Percentiles rank a stretch among this genome's conserved stretches.
phyloP scores from a whole-genome alignment of 352 stramenopile genomes.

The Phytophthora pseudosyringae region DNA sequence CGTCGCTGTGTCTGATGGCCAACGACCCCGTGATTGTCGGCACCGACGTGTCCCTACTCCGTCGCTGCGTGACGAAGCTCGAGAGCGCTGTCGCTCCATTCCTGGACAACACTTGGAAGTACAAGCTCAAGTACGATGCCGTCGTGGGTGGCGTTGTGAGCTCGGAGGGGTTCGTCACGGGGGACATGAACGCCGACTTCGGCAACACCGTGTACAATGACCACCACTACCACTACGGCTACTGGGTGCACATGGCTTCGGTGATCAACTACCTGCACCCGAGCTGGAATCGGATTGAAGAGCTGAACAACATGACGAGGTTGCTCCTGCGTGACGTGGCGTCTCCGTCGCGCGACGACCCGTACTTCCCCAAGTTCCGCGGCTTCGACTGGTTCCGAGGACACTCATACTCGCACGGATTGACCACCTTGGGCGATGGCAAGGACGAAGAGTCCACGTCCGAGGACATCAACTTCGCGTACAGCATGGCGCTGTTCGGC shows the following conservation, averaged over 20 bases:
- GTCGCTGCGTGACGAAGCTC: constrained; percentile 69
- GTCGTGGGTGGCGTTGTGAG: constrained; percentile 70
- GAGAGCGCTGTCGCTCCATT: constrained; percentile 60
- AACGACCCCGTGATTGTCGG: constrained; percentile 71
- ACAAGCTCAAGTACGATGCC: constrained; percentile 67
- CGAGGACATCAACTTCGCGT: constrained; percentile 74
- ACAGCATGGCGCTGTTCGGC: constrained; percentile 60
- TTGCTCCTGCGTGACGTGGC: constrained; percentile 65
- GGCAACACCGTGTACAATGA: constrained; percentile 83
- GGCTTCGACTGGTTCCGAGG: constrained; percentile 75
- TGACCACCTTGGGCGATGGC: constrained; percentile 60
- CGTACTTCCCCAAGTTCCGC: constrained; percentile 73
- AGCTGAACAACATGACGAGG: constrained; percentile 58
- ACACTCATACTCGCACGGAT: constrained; percentile 76
- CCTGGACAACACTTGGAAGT: constrained; percentile 69
- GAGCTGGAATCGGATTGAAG: constrained; percentile 53
- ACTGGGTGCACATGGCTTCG: constrained; percentile 71
- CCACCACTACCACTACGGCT: constrained; percentile 82
- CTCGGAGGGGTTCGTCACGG: constrained; percentile 58
- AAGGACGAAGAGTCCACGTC: constrained; percentile 76
- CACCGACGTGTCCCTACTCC: constrained; percentile 58
- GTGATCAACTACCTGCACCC: constrained; percentile 78
- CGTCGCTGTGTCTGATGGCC: constrained; percentile 75
- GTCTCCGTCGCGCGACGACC: constrained; percentile 50
- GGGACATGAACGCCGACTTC: constrained; percentile 69